Evolutionary conservation across 768 basidiomycete genomes (phyloP).

Genomic region (Hortiboletus campestris): DNA sequence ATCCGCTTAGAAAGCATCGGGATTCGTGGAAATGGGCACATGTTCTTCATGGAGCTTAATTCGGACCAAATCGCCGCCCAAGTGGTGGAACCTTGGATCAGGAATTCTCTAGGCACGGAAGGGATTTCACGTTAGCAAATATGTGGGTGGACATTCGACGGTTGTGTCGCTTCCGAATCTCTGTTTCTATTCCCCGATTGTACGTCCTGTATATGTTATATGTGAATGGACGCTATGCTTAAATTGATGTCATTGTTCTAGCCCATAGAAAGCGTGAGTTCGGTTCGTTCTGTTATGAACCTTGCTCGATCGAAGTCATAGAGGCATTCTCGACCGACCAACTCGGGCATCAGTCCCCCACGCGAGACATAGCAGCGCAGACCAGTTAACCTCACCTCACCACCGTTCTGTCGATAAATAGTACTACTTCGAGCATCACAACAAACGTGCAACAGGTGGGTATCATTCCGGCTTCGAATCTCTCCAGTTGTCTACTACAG

Average conservation of each 20-base stretch:
- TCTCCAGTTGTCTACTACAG: neutral
- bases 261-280: neutral
- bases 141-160: neutral
- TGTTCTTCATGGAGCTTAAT: slow-evolving; percentile 58
- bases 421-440: neutral
- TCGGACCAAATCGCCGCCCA: slow-evolving; percentile 39
- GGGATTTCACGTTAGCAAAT: neutral
- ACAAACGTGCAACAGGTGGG: neutral
- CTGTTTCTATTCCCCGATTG: too few relatives aligned
- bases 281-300: neutral
- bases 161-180: neutral
- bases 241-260: neutral
- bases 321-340: too few relatives aligned
- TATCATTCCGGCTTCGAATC: neutral
- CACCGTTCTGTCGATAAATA: neutral
- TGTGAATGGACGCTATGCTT: neutral
- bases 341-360: neutral
- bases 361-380: neutral
- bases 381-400: neutral
- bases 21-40: slow-evolving; percentile 53
- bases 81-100: slow-evolving; percentile 43
- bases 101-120: slow-evolving; percentile 8
- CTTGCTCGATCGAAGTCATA: neutral
- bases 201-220: neutral
- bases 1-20: slow-evolving; percentile 41